Evolutionary conservation across 78 protist species (phyloP), one percentile per base, ranked within the genome.

Genomic region (Guillardia theta): DNA sequence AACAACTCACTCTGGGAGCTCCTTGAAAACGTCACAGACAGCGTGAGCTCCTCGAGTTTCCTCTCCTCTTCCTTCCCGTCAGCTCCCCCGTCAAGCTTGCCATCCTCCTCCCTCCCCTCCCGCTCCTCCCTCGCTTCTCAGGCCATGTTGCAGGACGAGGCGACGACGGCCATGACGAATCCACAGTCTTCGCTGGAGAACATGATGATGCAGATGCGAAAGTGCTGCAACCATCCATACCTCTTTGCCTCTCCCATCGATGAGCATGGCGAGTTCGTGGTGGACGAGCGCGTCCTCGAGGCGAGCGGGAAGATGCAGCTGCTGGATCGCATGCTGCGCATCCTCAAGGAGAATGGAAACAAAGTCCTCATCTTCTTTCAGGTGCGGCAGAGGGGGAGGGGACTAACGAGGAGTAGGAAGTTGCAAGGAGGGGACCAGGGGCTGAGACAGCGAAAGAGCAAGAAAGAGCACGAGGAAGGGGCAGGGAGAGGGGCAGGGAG

Each of bases 211-310:
- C 95, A 96, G 93, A 46, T 94, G 70, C 46, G 97, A 45, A 96
- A 96, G 95, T 47, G 43, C 77, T 94, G 95, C 93, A 96, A 96
- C 88, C 97, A 96, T 46, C 97, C 97, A 10, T 96, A 90, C 88
- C 88, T 96, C 43, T 94, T 96, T 80, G 70, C 43, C 5, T 94
- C 93, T 33, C 88, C 95, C 18, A 93, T 94, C 47, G 64, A 58
- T 50, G 83, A 10, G 39, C 46, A 18, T 4, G 93, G 76, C 64
- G 93, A 88, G 30, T 87, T 19, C 53, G 90, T 80, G 41, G 39
- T 64, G 44, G 96, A 95, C 43, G 94, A 78, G 24, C 96, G 94
- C 39, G 43, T 95, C 1, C 37, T 78, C 37, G 48, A 70, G 87
- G 22, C 4, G 39, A 18, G 92, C 48, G 95, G 94, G 21, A 95